phyloP scores from a whole-genome alignment of 83 land plant species.

The Thuja plicata region DNA sequence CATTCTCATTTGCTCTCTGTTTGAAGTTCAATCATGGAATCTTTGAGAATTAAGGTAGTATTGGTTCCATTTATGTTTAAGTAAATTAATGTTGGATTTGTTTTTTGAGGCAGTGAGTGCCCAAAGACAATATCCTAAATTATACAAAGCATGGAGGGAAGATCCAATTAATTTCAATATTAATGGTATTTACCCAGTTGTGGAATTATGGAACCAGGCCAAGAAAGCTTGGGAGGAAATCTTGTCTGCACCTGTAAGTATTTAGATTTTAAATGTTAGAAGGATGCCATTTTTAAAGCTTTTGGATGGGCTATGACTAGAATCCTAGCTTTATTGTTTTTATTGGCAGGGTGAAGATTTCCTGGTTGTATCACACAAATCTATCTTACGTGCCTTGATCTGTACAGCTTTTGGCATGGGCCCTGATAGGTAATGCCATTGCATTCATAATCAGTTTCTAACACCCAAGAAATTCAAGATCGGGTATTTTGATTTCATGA shows the following conservation, averaged over 20 bases:
- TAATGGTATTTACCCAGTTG: slow-evolving; percentile 69
- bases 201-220: slow-evolving; percentile 67
- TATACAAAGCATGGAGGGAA: slow-evolving; percentile 73
- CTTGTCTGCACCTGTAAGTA: slow-evolving; percentile 52
- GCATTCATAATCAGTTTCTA: not conserved
- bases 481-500: not conserved
- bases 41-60: not conserved
- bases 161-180: slow-evolving; percentile 73
- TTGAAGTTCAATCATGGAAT: not conserved
- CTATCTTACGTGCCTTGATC: slow-evolving; percentile 73
- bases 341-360: slow-evolving; percentile 64
- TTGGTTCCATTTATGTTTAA: not conserved
- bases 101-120: slow-evolving; percentile 75
- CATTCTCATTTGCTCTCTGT: not conserved
- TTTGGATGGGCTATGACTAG: not conserved
- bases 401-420: slow-evolving; percentile 82
- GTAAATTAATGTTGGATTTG: slow-evolving; percentile 10
- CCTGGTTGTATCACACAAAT: slow-evolving; percentile 80
- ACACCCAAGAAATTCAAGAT: not conserved
- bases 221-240: slow-evolving; percentile 77
- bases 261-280: not conserved
- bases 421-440: slow-evolving; percentile 62
- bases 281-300: slow-evolving; percentile 2
- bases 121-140: slow-evolving; percentile 53
- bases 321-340: not conserved